A percentile compares a stretch with the other conserved stretches of the same genome.
These are phyloP conservation scores for Fusarium buxicola DNA, from an alignment of 2,329 filamentous ascomycete species.

Conservation along the genomic window DNA sequence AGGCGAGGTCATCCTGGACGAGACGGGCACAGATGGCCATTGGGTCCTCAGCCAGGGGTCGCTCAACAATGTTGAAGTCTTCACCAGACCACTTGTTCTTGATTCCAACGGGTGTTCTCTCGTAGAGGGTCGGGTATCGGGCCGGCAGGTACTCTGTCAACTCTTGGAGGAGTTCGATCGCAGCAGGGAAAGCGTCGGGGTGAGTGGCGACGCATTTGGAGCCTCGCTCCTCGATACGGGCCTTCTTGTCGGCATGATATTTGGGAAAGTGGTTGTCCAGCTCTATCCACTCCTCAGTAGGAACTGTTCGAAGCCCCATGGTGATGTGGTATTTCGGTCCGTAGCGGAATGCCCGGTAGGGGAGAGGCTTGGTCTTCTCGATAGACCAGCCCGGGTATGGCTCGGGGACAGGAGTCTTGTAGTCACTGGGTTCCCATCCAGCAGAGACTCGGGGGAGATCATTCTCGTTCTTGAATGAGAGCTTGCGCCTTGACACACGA, in stretches of 20 bases:
- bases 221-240: conserved; percentile 74
- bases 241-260: conserved; percentile 78
- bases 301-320: conserved; percentile 79
- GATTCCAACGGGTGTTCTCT: conserved; percentile 71
- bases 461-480: conserved; percentile 16
- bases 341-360: conserved; percentile 82
- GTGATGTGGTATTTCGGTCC: conserved; percentile 82
- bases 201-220: conserved; percentile 75
- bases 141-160: conserved; percentile 76
- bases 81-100: conserved; percentile 79
- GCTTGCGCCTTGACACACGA: conserved; percentile 15
- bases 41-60: conserved; percentile 78
- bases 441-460: conserved; percentile 25
- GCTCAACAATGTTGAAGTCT: conserved; percentile 72
- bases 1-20: conserved; percentile 83
- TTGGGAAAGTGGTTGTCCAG: conserved; percentile 82
- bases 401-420: conserved; percentile 67
- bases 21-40: conserved; percentile 80
- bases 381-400: conserved; percentile 78
- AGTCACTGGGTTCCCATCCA: conserved; percentile 49
- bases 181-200: conserved; percentile 76
- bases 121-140: conserved; percentile 79
- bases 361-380: conserved; percentile 75
- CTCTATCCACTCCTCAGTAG: conserved; percentile 83
- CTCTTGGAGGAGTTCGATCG: conserved; percentile 81